phyloP scores from a whole-genome alignment of 2,329 filamentous ascomycete genomes.

The Fusarium veterinarium region DNA sequence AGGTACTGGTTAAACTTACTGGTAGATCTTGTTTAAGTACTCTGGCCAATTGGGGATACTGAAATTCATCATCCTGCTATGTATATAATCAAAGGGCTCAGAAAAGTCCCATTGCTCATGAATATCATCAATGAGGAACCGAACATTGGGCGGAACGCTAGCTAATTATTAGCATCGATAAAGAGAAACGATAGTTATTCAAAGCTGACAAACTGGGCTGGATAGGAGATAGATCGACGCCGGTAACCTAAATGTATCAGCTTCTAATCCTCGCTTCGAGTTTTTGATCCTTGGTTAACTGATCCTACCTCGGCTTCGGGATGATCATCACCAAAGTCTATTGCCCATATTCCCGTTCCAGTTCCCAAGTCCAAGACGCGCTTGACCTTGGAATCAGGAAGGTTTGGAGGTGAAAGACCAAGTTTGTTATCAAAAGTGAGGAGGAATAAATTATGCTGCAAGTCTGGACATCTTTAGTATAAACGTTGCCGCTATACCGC shows the following conservation, averaged over 20 bases:
- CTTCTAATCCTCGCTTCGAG: neutral
- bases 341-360: conserved; percentile 4
- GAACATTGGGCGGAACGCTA: conserved; percentile 1
- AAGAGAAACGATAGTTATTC: fast-evolving
- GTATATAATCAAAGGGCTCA: neutral
- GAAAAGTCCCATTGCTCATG: neutral
- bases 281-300: neutral
- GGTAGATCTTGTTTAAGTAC: neutral
- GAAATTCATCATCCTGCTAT: conserved; percentile 9
- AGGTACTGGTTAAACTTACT: neutral
- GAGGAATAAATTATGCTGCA: conserved; percentile 2
- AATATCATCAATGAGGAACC: conserved; percentile 5
- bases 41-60: neutral
- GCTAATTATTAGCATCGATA: neutral
- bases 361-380: conserved; percentile 4
- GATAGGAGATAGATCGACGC: neutral
- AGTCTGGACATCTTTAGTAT: neutral
- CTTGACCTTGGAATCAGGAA: neutral
- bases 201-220: neutral
- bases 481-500: neutral
- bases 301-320: neutral
- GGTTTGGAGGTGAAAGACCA: neutral
- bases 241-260: neutral
- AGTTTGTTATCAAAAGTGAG: conserved; percentile 6
- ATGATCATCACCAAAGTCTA: conserved; percentile 9